These are phyloP conservation scores for Sherardia arvensis DNA, from an alignment of 257 asterid genomes.

Conservation along the genomic window DNA sequence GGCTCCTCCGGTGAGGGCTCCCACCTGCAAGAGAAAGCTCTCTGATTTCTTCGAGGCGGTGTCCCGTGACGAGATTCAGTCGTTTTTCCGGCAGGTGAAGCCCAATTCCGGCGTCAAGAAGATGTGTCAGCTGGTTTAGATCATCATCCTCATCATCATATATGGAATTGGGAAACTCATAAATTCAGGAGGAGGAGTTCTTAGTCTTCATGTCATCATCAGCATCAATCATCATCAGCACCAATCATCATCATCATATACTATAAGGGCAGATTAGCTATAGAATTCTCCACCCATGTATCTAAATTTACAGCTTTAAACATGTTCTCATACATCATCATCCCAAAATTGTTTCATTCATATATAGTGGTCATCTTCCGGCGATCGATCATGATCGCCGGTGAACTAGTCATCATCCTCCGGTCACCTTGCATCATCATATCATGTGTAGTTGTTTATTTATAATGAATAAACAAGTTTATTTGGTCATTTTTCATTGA, in stretches of 20 bases:
- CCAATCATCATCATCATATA: background rate
- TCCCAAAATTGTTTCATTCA: constrained; percentile 15
- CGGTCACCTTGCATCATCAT: background rate
- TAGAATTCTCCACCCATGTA: background rate
- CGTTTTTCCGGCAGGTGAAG: constrained; percentile 29
- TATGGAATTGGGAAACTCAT: background rate
- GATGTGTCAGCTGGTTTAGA: constrained; percentile 17
- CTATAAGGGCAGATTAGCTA: background rate
- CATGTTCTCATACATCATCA: background rate
- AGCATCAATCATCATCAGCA: too few species aligned
- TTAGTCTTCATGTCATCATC: background rate
- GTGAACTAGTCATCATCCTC: background rate
- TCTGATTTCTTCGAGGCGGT: constrained; percentile 32
- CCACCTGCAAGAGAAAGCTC: constrained; percentile 40
- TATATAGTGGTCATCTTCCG: background rate
- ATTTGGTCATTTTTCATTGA: background rate
- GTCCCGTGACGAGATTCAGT: constrained; percentile 31
- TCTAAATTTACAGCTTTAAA: background rate
- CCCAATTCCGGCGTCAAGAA: constrained; percentile 17
- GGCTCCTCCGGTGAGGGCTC: constrained; percentile 22
- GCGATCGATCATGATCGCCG: background rate
- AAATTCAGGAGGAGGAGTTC: background rate
- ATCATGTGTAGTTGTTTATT: background rate
- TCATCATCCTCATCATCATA: too few species aligned
- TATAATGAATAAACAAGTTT: background rate